Evolutionary conservation across 352 stramenopile species (phyloP).

Genomic region (Pythium monospermum): DNA sequence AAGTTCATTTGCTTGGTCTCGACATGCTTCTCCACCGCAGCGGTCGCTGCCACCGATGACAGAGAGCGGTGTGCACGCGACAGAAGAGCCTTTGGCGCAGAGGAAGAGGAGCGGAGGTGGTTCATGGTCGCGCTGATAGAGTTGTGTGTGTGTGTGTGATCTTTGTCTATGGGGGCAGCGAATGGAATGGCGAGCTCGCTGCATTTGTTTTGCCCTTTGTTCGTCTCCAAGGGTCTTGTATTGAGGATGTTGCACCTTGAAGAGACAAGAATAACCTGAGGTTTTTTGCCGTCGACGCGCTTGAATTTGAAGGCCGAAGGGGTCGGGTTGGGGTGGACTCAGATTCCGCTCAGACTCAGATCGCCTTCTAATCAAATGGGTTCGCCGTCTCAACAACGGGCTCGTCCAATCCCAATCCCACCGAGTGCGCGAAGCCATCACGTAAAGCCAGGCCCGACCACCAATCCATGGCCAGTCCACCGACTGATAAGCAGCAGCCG

Average conservation of each 20-base stretch:
- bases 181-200: no score
- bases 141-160: no score
- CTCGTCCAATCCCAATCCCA: no score
- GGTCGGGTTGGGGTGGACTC: conserved; percentile 2
- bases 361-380: conserved; percentile 23
- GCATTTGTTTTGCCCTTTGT: no score
- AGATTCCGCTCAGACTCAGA: conserved; percentile 20
- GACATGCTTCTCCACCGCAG: no score
- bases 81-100: neutral
- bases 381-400: neutral
- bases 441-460: no score
- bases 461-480: no score
- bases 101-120: neutral
- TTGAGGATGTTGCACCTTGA: conserved; percentile 20
- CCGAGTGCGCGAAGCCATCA: no score
- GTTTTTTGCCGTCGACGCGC: conserved; percentile 18
- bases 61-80: conserved; percentile 14
- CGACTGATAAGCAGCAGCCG: no score
- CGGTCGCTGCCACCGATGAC: conserved; percentile 5
- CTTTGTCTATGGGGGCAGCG: no score
- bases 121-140: neutral
- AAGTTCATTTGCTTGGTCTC: conserved; percentile 88
- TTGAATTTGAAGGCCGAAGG: conserved; percentile 19
- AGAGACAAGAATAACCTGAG: conserved; percentile 17
- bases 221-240: conserved; percentile 8